These are phyloP conservation scores for Fusarium cyanostomum DNA, from an alignment of 2,329 filamentous ascomycete genomes.

Conservation along the genomic window DNA sequence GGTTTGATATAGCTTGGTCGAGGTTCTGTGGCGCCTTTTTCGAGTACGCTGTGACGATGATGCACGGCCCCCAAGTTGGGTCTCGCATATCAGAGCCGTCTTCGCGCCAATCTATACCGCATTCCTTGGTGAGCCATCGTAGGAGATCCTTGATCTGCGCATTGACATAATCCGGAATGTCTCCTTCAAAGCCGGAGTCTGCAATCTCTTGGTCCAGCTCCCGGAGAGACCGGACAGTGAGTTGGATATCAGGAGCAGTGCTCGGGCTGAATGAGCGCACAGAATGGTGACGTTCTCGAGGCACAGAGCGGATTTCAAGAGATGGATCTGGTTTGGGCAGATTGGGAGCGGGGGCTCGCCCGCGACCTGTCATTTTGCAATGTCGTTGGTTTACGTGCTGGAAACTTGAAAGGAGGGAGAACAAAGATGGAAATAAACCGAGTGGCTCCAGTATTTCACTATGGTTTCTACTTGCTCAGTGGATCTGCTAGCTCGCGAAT, in stretches of 20 bases:
- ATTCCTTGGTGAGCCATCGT: not conserved
- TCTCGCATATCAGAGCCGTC: not conserved
- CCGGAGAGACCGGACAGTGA: not conserved
- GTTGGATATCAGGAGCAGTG: not conserved
- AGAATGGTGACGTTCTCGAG: not conserved
- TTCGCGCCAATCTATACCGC: not conserved
- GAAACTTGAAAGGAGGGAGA: too few relatives aligned
- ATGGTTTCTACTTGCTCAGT: too few relatives aligned
- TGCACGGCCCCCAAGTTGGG: slow-evolving; percentile 14
- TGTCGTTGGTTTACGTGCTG: too few relatives aligned
- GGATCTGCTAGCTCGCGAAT: too few relatives aligned
- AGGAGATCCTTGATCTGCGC: slow-evolving; percentile 4
- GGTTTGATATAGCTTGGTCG: not conserved
- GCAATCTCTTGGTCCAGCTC: slow-evolving; percentile 1
- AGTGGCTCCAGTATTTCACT: too few relatives aligned
- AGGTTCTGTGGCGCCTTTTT: slow-evolving; percentile 5
- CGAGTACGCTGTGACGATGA: slow-evolving; percentile 18
- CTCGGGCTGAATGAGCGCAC: slow-evolving; percentile 1
- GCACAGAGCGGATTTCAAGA: slow-evolving; percentile 4
- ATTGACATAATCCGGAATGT: not conserved
- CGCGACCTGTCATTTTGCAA: slow-evolving; percentile 10
- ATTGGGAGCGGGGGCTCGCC: not conserved
- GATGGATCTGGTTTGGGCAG: not conserved
- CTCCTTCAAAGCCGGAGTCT: not conserved
- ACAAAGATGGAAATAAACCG: too few relatives aligned